Evolutionary conservation across 441 rosid genomes (phyloP).

Genomic region (Adansonia rubrostipa): DNA sequence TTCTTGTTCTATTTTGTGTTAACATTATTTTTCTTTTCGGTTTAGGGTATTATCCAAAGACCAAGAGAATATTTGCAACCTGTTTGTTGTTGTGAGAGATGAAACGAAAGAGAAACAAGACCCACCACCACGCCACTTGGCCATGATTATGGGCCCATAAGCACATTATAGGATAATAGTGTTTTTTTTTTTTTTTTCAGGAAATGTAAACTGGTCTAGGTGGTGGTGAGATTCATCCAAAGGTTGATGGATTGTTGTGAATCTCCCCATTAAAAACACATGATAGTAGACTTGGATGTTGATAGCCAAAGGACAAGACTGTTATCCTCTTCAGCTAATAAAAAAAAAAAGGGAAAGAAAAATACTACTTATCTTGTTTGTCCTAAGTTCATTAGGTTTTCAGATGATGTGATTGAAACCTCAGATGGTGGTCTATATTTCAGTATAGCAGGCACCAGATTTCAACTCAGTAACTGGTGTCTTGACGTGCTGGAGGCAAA

Average conservation of each 20-base stretch:
- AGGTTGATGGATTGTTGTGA: background rate
- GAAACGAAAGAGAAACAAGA: background rate
- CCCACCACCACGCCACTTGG: background rate
- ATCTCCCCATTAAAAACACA: background rate
- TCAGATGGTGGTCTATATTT: slow-evolving; percentile 50
- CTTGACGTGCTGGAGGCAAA: no score
- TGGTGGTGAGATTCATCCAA: background rate
- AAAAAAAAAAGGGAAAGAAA: background rate
- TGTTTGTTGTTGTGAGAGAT: slow-evolving; percentile 8
- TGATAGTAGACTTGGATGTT: background rate
- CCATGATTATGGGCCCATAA: background rate
- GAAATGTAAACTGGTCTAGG: background rate
- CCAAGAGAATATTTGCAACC: slow-evolving; percentile 1
- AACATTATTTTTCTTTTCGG: background rate
- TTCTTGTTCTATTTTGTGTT: background rate
- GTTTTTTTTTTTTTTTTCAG: background rate
- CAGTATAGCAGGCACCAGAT: slow-evolving; percentile 51
- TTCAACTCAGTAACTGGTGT: slow-evolving; percentile 34
- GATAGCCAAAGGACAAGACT: background rate
- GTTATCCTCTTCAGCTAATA: background rate
- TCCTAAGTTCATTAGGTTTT: slow-evolving; percentile 29
- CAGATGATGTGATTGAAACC: slow-evolving; percentile 33
- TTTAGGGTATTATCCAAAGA: slow-evolving; percentile 6
- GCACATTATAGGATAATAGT: background rate
- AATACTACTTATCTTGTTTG: background rate